Evolutionary conservation across 2,329 filamentous ascomycete species (phyloP).

Genomic region (Colletotrichum lentis): DNA sequence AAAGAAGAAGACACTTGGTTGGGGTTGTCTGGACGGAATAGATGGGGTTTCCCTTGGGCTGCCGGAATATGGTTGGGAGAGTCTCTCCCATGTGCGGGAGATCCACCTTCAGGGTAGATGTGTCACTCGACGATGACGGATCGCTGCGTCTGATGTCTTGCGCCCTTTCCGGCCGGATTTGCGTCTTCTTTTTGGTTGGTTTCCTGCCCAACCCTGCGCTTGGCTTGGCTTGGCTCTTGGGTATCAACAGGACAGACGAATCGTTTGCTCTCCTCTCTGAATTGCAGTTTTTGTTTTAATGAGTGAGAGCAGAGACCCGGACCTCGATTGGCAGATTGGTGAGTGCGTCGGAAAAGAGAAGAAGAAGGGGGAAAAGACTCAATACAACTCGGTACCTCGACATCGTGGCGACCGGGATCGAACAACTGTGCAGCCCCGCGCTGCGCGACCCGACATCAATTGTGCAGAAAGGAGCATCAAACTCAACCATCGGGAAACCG

Average conservation of each 20-base stretch:
- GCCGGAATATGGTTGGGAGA: slow-evolving; percentile 12
- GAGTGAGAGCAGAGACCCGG: background rate
- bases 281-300: too few relatives aligned
- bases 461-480: background rate
- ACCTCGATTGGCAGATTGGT: background rate
- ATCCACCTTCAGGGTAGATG: slow-evolving; percentile 33
- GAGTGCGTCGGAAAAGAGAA: slow-evolving; percentile 3
- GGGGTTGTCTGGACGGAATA: slow-evolving; percentile 20
- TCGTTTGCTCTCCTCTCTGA: slow-evolving; percentile 18
- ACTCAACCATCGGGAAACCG: slow-evolving; percentile 8
- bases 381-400: background rate
- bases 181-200: slow-evolving; percentile 16
- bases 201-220: slow-evolving; percentile 34
- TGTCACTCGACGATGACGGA: slow-evolving; percentile 32
- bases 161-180: slow-evolving; percentile 27
- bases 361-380: background rate
- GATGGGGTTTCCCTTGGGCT: slow-evolving; percentile 21
- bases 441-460: background rate
- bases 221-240: slow-evolving; percentile 37
- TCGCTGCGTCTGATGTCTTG: slow-evolving; percentile 19
- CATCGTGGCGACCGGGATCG: background rate
- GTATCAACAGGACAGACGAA: slow-evolving; percentile 34
- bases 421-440: background rate
- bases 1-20: background rate
- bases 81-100: slow-evolving; percentile 20